Percentiles rank a stretch among this genome's conserved stretches.
Conservation (phyloP, 2,329 filamentous ascomycete genomes). For the Stemphylium lycopersici region DNA sequence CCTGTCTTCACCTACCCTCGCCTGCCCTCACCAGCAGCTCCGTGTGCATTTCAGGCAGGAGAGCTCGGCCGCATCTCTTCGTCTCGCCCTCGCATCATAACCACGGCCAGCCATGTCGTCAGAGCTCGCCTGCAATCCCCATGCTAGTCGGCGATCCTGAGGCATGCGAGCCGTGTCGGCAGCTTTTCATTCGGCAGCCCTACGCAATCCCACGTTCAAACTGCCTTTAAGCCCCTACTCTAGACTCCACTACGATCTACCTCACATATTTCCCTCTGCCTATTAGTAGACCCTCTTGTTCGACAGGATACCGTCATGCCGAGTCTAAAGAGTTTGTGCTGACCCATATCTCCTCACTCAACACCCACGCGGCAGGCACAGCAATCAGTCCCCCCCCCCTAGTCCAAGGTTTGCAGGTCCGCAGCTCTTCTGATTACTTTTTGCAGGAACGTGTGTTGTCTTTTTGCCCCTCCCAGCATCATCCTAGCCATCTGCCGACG, state of each 20-base stretch:
- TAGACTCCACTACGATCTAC: not conserved
- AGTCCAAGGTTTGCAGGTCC: conserved; percentile 3
- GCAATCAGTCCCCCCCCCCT: not conserved
- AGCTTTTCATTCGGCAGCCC: conserved; percentile 36
- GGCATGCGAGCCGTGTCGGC: conserved; percentile 17
- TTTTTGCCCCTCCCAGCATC: conserved; percentile 5
- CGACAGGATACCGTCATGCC: not conserved
- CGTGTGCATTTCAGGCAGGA: not conserved
- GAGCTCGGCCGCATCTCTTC: not conserved
- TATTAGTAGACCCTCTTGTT: not conserved
- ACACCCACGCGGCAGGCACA: too few species aligned
- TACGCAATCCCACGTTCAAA: conserved; percentile 19
- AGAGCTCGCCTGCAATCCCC: conserved; percentile 5
- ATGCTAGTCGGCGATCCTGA: conserved; percentile 25
- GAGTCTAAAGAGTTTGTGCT: not conserved
- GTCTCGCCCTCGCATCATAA: too few species aligned
- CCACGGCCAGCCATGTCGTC: conserved; percentile 2
- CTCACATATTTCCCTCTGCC: too few species aligned
- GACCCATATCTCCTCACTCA: too few species aligned
- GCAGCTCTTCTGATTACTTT: conserved; percentile 7
- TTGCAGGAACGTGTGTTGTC: conserved; percentile 27
- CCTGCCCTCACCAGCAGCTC: not conserved
- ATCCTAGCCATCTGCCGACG: conserved; percentile 14
- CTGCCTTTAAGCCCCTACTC: conserved; percentile 11
- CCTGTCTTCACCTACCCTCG: too few species aligned